Evolutionary conservation across 495 filamentous ascomycete genomes (phyloP).

Genomic region (Chaetomium tenue): DNA sequence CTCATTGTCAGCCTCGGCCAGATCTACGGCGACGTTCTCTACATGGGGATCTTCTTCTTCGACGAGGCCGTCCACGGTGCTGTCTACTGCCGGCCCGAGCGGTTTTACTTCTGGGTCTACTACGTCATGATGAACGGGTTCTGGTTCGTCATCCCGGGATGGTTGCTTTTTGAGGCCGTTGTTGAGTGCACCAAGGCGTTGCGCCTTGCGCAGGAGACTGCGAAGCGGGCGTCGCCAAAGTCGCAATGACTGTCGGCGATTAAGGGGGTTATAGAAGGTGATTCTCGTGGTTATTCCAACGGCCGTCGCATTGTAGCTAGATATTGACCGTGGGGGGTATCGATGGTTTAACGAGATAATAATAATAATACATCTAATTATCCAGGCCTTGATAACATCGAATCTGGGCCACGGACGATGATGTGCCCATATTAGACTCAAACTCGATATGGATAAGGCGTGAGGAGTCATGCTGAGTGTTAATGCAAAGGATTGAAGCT

Average conservation of each 20-base stretch:
- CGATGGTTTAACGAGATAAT: no score
- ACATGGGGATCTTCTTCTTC: constrained; percentile 55
- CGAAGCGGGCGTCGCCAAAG: not conserved
- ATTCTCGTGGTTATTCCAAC: no score
- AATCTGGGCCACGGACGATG: no score
- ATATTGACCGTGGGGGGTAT: no score
- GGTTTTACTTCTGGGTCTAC: constrained; percentile 57
- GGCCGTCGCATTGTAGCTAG: no score
- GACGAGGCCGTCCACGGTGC: constrained; percentile 44
- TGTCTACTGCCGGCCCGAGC: constrained; percentile 54
- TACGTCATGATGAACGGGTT: constrained; percentile 56
- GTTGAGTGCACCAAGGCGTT: not conserved
- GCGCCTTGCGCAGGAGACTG: not conserved
- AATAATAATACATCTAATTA: no score
- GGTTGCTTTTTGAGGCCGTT: not conserved
- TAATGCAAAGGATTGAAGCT: no score
- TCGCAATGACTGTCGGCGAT: not conserved
- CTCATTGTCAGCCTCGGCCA: constrained; percentile 55
- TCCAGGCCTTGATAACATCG: no score
- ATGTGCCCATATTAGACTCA: no score
- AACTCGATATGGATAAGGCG: no score
- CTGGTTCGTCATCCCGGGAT: constrained; percentile 55
- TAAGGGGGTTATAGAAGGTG: not conserved
- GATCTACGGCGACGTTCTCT: constrained; percentile 57
- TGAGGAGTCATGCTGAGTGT: no score